Evolutionary conservation across 768 basidiomycete genomes (phyloP).

Genomic region (Termitomyces sp.): DNA sequence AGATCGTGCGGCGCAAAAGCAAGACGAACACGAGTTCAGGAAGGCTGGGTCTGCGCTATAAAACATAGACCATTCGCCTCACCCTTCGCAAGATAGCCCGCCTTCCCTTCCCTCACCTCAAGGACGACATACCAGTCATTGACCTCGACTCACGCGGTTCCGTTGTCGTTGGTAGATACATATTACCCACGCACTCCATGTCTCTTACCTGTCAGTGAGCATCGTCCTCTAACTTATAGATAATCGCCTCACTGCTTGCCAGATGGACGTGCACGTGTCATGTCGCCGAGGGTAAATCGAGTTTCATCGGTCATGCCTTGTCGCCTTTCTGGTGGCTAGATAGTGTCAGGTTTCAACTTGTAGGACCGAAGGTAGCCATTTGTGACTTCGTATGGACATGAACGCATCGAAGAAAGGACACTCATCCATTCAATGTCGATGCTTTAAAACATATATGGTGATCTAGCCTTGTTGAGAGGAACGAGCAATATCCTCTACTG

Average conservation of each 20-base stretch:
- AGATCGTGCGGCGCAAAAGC: neutral
- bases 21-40: constrained; percentile 3
- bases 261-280: neutral
- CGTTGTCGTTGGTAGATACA: neutral
- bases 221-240: neutral
- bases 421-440: neutral
- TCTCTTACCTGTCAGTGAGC: neutral
- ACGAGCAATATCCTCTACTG: neutral
- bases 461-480: neutral
- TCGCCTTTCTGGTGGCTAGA: too few relatives aligned
- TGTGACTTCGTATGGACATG: neutral
- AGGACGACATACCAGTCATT: neutral
- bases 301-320: neutral
- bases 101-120: too few relatives aligned
- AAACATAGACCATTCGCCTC: neutral
- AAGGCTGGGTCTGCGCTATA: constrained; percentile 1
- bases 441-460: neutral
- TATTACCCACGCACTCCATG: neutral
- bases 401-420: neutral
- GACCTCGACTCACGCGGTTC: neutral
- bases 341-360: neutral
- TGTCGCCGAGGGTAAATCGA: neutral
- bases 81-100: neutral
- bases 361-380: neutral
- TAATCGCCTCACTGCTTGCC: neutral